Evolutionary conservation across 768 basidiomycete genomes (phyloP).

Genomic region (Lanmaoa rubissima): DNA sequence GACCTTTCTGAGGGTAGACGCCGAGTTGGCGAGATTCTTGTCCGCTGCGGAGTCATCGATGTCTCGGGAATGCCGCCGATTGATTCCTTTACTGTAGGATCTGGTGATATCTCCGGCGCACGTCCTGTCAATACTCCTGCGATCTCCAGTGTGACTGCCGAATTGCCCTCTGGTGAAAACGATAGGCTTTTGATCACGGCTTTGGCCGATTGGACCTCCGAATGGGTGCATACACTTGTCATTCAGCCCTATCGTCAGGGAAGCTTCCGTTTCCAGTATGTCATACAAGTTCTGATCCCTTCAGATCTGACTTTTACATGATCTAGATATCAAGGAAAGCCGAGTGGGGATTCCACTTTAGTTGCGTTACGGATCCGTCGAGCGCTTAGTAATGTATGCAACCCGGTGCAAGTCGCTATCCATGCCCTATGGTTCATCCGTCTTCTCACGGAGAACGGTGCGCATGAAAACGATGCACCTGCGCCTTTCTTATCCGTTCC

Average conservation of each 20-base stretch:
- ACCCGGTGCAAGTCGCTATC: slow-evolving; percentile 29
- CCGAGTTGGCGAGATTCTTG: slow-evolving; percentile 20
- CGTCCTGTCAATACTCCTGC: neutral
- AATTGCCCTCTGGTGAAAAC: neutral
- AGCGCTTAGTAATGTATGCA: slow-evolving; percentile 21
- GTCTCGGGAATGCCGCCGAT: neutral
- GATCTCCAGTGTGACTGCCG: neutral
- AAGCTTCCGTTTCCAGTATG: slow-evolving; percentile 23
- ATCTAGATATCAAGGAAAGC: slow-evolving; percentile 19
- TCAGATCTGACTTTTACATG: neutral
- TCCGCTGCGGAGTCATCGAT: slow-evolving; percentile 19
- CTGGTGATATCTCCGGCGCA: neutral
- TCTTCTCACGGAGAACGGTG: slow-evolving; percentile 20
- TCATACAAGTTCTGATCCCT: neutral
- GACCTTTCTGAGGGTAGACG: slow-evolving; percentile 18
- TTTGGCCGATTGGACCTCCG: slow-evolving; percentile 26
- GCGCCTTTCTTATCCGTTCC: slow-evolving; percentile 28
- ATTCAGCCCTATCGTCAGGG: slow-evolving; percentile 20
- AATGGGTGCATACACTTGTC: slow-evolving; percentile 26
- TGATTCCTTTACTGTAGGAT: neutral
- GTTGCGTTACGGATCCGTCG: slow-evolving; percentile 21
- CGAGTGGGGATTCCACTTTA: slow-evolving; percentile 3
- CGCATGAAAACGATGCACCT: slow-evolving; percentile 9
- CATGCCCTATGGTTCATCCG: slow-evolving; percentile 35
- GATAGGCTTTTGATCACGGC: slow-evolving; percentile 7